Percentiles rank a stretch among this genome's conserved stretches.
phyloP scores from a whole-genome alignment of 2,329 filamentous ascomycete species.

The Colletotrichum orbiculare region DNA sequence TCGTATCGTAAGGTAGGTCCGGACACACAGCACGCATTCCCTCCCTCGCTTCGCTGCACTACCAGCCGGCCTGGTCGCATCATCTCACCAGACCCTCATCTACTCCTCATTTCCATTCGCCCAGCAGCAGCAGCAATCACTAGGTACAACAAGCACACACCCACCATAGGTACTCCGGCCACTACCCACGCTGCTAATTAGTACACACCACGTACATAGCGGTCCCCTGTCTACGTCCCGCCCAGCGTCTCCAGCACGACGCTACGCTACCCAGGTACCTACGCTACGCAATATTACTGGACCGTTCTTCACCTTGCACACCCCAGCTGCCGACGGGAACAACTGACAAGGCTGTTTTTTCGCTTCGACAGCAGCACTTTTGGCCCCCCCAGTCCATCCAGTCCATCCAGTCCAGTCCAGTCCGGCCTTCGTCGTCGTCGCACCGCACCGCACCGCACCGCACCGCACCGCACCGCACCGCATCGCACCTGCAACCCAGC shows the following conservation, averaged over 20 bases:
- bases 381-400: conserved; percentile 10
- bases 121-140: no score
- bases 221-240: background rate
- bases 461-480: no score
- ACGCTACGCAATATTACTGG: conserved; percentile 20
- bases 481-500: no score
- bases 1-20: background rate
- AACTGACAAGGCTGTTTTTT: conserved; percentile 28
- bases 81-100: conserved; percentile 32
- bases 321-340: conserved; percentile 27
- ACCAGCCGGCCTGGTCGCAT: conserved; percentile 25
- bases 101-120: conserved; percentile 18
- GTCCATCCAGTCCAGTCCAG: no score
- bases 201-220: no score
- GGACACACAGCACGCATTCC: background rate
- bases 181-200: no score
- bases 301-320: conserved; percentile 1
- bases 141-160: no score
- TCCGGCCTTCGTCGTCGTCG: background rate
- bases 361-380: conserved; percentile 25
- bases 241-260: conserved; percentile 10
- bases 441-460: background rate
- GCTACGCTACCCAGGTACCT: background rate
- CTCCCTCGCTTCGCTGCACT: conserved; percentile 5
- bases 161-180: no score